A percentile compares a stretch with the other conserved stretches of the same genome.
phyloP scores from a whole-genome alignment of 2,329 filamentous ascomycete species.

The Ascochyta lentis region DNA sequence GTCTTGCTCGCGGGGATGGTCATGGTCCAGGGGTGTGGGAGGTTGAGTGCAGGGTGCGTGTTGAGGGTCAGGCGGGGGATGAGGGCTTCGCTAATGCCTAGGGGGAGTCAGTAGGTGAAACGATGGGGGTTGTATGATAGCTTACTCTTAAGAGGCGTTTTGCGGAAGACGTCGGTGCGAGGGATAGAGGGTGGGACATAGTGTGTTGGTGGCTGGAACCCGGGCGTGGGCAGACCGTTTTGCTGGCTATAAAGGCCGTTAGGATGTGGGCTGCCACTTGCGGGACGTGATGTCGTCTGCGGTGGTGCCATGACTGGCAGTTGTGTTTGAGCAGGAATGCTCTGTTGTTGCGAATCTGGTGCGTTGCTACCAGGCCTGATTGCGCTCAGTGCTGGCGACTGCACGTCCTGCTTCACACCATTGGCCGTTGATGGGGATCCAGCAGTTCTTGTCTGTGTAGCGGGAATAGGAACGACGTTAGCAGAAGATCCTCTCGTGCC shows the following conservation, averaged over 20 bases:
- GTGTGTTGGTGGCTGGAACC: constrained; percentile 42
- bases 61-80: constrained; percentile 70
- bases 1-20: constrained; percentile 70
- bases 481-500: constrained; percentile 33
- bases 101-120: constrained; percentile 24
- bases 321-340: constrained; percentile 40
- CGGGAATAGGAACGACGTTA: constrained; percentile 29
- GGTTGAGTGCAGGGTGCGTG: constrained; percentile 71
- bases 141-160: constrained; percentile 56
- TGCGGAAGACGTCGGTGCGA: constrained; percentile 42
- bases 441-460: constrained; percentile 39
- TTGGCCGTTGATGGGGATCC: constrained; percentile 40
- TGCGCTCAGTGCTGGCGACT: constrained; percentile 53
- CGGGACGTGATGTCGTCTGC: constrained; percentile 39
- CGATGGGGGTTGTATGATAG: not conserved
- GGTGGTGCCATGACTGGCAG: constrained; percentile 51
- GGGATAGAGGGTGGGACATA: constrained; percentile 39
- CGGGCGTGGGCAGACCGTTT: constrained; percentile 30
- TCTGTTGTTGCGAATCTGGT: constrained; percentile 41
- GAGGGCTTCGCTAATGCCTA: constrained; percentile 63
- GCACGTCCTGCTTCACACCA: constrained; percentile 49
- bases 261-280: constrained; percentile 54
- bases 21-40: constrained; percentile 67
- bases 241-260: constrained; percentile 37
- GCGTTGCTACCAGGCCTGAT: constrained; percentile 47